phyloP scores from a whole-genome alignment of 108 stramenopile genomes.

The Parmales sp. region DNA sequence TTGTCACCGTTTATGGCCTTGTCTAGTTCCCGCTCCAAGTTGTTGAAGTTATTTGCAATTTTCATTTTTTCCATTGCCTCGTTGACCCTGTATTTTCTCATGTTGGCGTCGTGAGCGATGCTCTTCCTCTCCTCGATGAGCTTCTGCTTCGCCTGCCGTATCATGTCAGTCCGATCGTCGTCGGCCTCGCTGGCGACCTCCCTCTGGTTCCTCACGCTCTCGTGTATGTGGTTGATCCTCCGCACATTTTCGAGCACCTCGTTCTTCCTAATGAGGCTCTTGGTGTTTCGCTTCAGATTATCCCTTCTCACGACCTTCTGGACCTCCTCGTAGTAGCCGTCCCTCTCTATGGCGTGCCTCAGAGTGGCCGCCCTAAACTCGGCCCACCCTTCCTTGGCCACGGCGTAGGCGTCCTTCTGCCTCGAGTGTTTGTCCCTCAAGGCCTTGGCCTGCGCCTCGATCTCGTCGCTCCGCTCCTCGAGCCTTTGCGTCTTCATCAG shows the following conservation, averaged over 20 bases:
- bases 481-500: conserved; percentile 6
- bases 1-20: background rate
- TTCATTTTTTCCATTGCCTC: conserved; percentile 3
- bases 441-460: background rate
- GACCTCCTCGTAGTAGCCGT: conserved; percentile 11
- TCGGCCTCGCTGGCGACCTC: background rate
- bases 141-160: background rate
- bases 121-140: conserved; percentile 3
- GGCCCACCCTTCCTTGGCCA: background rate
- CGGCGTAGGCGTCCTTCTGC: conserved; percentile 8
- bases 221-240: conserved; percentile 1
- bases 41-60: conserved; percentile 8
- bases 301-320: background rate
- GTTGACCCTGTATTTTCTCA: conserved; percentile 7
- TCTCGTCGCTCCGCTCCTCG: background rate
- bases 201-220: background rate
- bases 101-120: conserved; percentile 9
- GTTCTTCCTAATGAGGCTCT: background rate
- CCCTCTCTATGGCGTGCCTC: conserved; percentile 1
- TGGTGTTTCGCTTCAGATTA: background rate
- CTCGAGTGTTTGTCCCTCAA: background rate
- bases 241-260: conserved; percentile 3
- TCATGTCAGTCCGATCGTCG: conserved; percentile 4
- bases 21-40: conserved; percentile 6
- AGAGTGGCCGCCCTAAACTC: background rate